These are phyloP conservation scores for Eryngium alpinum DNA, from an alignment of 140 eudicot genomes.

Conservation along the genomic window DNA sequence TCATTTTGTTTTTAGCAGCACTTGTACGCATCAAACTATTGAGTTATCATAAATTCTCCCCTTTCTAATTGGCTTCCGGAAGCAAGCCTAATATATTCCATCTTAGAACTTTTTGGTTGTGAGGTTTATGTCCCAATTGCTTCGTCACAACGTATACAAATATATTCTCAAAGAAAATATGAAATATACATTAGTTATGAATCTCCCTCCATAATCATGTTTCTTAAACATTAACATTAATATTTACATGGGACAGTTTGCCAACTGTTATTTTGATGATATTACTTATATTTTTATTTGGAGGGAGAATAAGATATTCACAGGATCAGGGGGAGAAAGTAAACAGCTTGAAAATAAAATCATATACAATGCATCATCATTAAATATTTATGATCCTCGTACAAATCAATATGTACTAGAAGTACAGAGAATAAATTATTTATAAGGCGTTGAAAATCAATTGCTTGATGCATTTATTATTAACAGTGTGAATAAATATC, in stretches of 20 bases:
- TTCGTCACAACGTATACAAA: background rate
- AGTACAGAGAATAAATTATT: constrained; percentile 16
- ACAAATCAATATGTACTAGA: background rate
- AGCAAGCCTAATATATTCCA: background rate
- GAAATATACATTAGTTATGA: background rate
- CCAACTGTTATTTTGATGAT: background rate
- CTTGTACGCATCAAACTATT: background rate
- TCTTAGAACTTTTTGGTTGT: background rate
- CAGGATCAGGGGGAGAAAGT: background rate
- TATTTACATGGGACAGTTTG: background rate
- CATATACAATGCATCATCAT: constrained; percentile 10
- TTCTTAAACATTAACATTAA: background rate
- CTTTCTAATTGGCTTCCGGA: background rate
- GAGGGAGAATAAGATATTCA: background rate
- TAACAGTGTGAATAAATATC: constrained; percentile 20
- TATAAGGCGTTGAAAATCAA: constrained; percentile 16
- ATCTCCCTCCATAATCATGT: background rate
- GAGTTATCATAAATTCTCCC: background rate
- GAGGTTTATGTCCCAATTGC: background rate
- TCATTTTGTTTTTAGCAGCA: background rate
- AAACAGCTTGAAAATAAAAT: background rate
- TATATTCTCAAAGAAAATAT: background rate
- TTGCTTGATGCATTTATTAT: constrained; percentile 20
- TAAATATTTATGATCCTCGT: constrained; percentile 6
- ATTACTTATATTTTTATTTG: background rate